A percentile compares a stretch with the other conserved stretches of the same genome.
Evolutionary conservation across 768 basidiomycete genomes (phyloP).

Genomic region (Phanerochaete sordida): DNA sequence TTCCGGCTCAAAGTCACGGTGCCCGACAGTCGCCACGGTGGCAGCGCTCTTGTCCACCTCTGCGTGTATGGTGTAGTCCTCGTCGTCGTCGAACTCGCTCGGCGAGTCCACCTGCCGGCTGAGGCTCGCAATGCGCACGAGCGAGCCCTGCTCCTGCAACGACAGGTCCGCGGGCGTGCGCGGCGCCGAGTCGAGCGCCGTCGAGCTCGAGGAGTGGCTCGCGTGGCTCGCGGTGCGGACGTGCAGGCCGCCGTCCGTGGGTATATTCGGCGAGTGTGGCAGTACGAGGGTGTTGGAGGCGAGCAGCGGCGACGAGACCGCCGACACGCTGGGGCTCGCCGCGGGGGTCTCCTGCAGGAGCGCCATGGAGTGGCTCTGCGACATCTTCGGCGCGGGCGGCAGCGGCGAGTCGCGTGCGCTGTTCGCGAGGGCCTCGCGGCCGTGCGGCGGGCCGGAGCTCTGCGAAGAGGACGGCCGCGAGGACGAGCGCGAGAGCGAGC

Average conservation of each 20-base stretch:
- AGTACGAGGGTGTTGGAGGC: background rate
- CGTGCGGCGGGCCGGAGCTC: conserved; percentile 18
- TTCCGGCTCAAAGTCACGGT: background rate
- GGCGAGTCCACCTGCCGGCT: conserved; percentile 12
- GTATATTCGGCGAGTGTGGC: background rate
- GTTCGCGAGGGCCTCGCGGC: conserved; percentile 14
- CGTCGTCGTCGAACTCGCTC: conserved; percentile 1
- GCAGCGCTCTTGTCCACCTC: background rate
- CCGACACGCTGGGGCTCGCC: background rate
- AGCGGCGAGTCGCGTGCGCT: conserved; percentile 5
- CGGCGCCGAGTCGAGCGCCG: conserved; percentile 22
- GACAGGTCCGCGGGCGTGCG: conserved; percentile 20
- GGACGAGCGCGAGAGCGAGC: conserved; percentile 26
- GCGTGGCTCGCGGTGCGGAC: conserved; percentile 20
- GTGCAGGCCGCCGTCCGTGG: conserved; percentile 3
- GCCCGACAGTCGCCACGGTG: background rate
- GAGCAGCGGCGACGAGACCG: background rate
- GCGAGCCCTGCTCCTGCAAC: background rate
- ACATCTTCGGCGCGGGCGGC: conserved; percentile 3
- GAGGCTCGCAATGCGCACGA: conserved; percentile 5
- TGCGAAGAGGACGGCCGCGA: conserved; percentile 24
- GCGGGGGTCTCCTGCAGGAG: background rate
- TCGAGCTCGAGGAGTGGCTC: conserved; percentile 28
- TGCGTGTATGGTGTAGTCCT: conserved; percentile 2
- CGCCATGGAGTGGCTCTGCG: conserved; percentile 5